phyloP scores from a whole-genome alignment of 176 grass and related monocot genomes.

The Stipa capillata region DNA sequence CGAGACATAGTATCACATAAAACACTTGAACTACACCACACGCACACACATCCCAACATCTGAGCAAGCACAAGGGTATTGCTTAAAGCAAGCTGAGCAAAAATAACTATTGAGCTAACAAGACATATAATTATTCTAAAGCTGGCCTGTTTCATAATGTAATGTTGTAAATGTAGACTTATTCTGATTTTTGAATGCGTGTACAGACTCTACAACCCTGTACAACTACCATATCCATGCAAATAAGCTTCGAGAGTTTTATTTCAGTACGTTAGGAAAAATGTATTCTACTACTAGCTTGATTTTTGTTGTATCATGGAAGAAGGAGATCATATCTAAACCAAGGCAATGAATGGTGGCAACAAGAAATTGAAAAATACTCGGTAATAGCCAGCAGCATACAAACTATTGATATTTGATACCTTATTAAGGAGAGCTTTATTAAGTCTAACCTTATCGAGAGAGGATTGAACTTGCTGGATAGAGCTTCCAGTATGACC shows the following conservation, averaged over 20 bases:
- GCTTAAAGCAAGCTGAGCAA: too few relatives aligned
- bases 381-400: not conserved
- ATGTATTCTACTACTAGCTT: not conserved
- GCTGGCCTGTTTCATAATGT: too few relatives aligned
- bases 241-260: not conserved
- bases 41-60: too few relatives aligned
- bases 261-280: not conserved
- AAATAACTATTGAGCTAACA: too few relatives aligned
- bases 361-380: not conserved
- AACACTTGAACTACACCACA: not conserved
- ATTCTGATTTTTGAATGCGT: too few relatives aligned
- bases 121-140: too few relatives aligned
- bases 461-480: constrained; percentile 86
- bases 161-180: too few relatives aligned
- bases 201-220: too few relatives aligned
- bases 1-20: not conserved
- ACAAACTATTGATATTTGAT: not conserved
- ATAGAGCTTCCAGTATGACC: constrained; percentile 62
- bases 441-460: constrained; percentile 58
- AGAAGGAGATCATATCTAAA: not conserved
- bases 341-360: not conserved
- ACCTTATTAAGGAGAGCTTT: not conserved
- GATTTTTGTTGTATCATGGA: not conserved
- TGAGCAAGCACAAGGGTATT: too few relatives aligned
- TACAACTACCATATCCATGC: not conserved